phyloP scores from a whole-genome alignment of 805 yeast species.

The Schwanniomyces pseudopolymorphus region DNA sequence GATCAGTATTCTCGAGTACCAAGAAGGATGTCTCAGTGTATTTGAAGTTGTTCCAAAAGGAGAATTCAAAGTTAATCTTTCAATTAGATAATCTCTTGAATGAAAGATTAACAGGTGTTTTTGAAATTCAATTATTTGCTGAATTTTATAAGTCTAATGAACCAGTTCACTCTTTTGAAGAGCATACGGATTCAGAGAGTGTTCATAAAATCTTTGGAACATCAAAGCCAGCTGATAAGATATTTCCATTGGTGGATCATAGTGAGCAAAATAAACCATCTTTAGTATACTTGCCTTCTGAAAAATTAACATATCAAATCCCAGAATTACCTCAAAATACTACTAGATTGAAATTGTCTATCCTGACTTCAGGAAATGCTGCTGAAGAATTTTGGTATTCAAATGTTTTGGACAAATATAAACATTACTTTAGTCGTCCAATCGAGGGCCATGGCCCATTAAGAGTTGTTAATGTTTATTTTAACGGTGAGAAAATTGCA shows the following conservation, averaged over 20 bases:
- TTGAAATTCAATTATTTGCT: slow-evolving; percentile 52
- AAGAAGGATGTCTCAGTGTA: slow-evolving; percentile 67
- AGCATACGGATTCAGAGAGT: neutral
- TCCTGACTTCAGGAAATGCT: slow-evolving; percentile 72
- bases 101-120: slow-evolving; percentile 57
- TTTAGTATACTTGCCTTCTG: slow-evolving; percentile 44
- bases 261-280: slow-evolving; percentile 35
- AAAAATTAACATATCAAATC: slow-evolving; percentile 34
- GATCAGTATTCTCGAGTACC: slow-evolving; percentile 44
- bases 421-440: slow-evolving; percentile 33
- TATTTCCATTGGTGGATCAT: slow-evolving; percentile 36
- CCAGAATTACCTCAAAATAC: slow-evolving; percentile 54
- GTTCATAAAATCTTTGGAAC: slow-evolving; percentile 21
- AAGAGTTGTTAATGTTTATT: slow-evolving; percentile 61
- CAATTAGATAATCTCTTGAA: slow-evolving; percentile 66
- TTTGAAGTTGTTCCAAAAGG: slow-evolving; percentile 46
- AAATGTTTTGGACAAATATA: slow-evolving; percentile 51
- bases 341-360: slow-evolving; percentile 55
- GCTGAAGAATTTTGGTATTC: slow-evolving; percentile 85
- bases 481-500: slow-evolving; percentile 60
- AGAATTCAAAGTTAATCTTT: slow-evolving; percentile 42
- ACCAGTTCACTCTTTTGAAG: neutral
- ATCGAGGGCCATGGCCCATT: slow-evolving; percentile 69
- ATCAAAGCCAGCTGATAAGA: slow-evolving; percentile 36
- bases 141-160: slow-evolving; percentile 41